Conservation (phyloP, 495 filamentous ascomycete genomes). For the Aspergillus avenaceus region DNA sequence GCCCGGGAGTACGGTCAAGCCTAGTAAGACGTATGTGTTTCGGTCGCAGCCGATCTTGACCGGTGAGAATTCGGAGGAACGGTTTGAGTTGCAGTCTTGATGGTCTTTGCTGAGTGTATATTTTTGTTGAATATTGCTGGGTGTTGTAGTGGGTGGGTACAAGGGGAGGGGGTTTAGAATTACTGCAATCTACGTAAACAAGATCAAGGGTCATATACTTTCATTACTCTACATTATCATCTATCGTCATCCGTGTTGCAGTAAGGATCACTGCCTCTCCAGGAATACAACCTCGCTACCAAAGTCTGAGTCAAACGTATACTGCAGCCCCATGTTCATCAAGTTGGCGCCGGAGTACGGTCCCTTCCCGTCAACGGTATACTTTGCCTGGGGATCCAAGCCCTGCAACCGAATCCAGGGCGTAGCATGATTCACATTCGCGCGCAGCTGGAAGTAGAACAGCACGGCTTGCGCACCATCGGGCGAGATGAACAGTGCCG, state of each 20-base stretch:
- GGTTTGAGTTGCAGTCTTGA: neutral
- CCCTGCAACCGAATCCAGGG: conserved; percentile 43
- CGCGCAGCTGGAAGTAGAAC: conserved; percentile 47
- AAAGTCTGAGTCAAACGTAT: conserved; percentile 34
- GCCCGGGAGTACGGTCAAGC: neutral
- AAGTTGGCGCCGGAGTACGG: conserved; percentile 41
- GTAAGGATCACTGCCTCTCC: conserved; percentile 21
- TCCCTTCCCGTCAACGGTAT: conserved; percentile 35
- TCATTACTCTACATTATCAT: too few relatives aligned
- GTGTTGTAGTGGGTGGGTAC: too few relatives aligned
- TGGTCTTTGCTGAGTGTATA: too few relatives aligned
- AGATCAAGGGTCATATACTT: too few relatives aligned
- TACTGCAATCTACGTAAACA: too few relatives aligned
- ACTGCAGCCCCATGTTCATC: conserved; percentile 47
- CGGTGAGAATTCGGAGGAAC: too few relatives aligned
- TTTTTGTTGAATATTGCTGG: too few relatives aligned
- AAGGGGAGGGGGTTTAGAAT: too few relatives aligned
- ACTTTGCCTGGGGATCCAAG: conserved; percentile 39
- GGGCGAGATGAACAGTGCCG: conserved; percentile 46
- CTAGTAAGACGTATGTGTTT: neutral
- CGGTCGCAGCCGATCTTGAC: neutral
- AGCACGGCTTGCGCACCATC: conserved; percentile 38
- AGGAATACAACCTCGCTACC: conserved; percentile 40
- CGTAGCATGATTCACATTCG: conserved; percentile 38
- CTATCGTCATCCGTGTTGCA: too few relatives aligned